These are phyloP conservation scores for Phytophthora aleatoria DNA, from an alignment of 352 stramenopile genomes.

Conservation along the genomic window DNA sequence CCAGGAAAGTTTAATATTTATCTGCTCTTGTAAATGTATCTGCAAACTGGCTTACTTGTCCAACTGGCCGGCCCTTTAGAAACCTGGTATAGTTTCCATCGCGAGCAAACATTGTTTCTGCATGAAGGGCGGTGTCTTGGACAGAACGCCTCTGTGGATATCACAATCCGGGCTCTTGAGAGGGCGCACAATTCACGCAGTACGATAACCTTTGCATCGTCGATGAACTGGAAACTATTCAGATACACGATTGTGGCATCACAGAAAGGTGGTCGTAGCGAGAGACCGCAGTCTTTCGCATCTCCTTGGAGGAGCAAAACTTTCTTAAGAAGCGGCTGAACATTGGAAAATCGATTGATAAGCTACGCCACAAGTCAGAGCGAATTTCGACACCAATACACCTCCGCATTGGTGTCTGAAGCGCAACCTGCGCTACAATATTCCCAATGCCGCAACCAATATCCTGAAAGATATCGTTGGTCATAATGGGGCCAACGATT, in stretches of 20 bases:
- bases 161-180: slow-evolving; percentile 12
- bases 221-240: slow-evolving; percentile 9
- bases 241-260: slow-evolving; percentile 12
- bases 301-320: slow-evolving; percentile 3
- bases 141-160: slow-evolving; percentile 8
- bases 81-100: slow-evolving; percentile 7
- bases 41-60: slow-evolving; percentile 6
- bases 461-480: slow-evolving; percentile 9
- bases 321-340: slow-evolving; percentile 14
- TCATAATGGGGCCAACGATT: neutral
- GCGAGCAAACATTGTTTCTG: neutral
- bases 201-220: slow-evolving; percentile 10
- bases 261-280: neutral
- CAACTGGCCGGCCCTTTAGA: slow-evolving; percentile 4
- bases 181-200: slow-evolving; percentile 2
- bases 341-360: slow-evolving; percentile 6
- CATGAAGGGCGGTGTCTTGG: slow-evolving; percentile 9
- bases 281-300: neutral
- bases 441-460: slow-evolving; percentile 9
- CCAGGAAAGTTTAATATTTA: neutral
- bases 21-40: slow-evolving; percentile 4
- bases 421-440: slow-evolving; percentile 1
- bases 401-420: neutral
- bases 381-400: slow-evolving; percentile 7
- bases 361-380: neutral